Evolutionary conservation across 2,329 filamentous ascomycete genomes (phyloP).

Genomic region (Aspergillus ruber): DNA sequence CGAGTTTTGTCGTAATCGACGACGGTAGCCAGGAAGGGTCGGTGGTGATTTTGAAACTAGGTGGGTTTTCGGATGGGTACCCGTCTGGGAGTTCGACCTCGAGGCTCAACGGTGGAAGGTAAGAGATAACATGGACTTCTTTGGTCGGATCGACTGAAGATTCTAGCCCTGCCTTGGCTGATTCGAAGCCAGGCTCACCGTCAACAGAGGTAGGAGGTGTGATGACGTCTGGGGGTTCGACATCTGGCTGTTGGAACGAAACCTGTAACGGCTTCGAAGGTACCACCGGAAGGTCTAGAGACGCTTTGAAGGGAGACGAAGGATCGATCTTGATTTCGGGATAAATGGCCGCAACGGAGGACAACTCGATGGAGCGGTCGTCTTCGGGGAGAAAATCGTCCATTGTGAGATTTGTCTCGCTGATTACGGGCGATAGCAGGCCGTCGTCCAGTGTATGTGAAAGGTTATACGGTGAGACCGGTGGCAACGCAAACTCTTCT

Average conservation of each 20-base stretch:
- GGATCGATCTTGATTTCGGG: slow-evolving; percentile 52
- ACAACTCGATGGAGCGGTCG: slow-evolving; percentile 55
- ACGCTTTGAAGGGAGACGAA: slow-evolving; percentile 42
- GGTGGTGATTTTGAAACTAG: slow-evolving; percentile 44
- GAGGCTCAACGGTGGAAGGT: slow-evolving; percentile 52
- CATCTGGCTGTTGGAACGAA: slow-evolving; percentile 34
- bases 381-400: slow-evolving; percentile 36
- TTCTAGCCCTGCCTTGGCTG: slow-evolving; percentile 18
- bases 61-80: slow-evolving; percentile 51
- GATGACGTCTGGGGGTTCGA: slow-evolving; percentile 26
- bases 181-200: slow-evolving; percentile 14
- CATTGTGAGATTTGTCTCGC: not conserved
- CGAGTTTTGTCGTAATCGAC: slow-evolving; percentile 38
- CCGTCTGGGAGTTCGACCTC: slow-evolving; percentile 47
- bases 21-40: slow-evolving; percentile 49
- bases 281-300: slow-evolving; percentile 51
- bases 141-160: slow-evolving; percentile 13
- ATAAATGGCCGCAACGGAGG: slow-evolving; percentile 55
- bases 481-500: not conserved
- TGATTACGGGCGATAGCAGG: not conserved
- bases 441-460: not conserved
- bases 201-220: slow-evolving; percentile 40
- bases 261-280: slow-evolving; percentile 48
- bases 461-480: not conserved
- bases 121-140: slow-evolving; percentile 44